A percentile compares a stretch with the other conserved stretches of the same genome.
These are phyloP conservation scores for Camelina sativa DNA, from an alignment of 345 rosid genomes.

Conservation along the genomic window DNA sequence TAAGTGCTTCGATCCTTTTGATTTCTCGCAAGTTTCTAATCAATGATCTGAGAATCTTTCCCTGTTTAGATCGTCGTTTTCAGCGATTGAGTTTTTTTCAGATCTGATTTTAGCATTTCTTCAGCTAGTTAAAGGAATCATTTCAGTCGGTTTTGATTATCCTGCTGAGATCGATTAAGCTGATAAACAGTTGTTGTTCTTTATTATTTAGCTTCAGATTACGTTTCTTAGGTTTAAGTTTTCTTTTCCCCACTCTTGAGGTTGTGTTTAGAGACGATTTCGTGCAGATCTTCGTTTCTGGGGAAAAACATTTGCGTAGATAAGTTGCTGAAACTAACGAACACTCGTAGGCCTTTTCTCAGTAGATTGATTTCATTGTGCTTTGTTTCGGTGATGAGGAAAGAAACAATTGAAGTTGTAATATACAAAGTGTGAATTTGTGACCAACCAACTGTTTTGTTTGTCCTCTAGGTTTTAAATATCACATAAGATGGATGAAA, in stretches of 20 bases:
- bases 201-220: no score
- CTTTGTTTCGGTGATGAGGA: neutral
- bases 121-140: neutral
- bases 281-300: constrained; percentile 17
- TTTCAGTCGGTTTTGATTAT: neutral
- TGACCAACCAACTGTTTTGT: constrained; percentile 29
- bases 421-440: constrained; percentile 1
- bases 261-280: neutral
- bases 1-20: constrained; percentile 12
- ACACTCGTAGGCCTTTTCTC: neutral
- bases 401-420: neutral
- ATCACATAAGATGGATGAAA: constrained; percentile 68
- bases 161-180: constrained; percentile 1
- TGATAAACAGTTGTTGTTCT: neutral
- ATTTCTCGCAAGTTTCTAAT: neutral
- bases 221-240: neutral
- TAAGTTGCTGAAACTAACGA: neutral
- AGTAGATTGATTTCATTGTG: neutral
- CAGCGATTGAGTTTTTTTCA: constrained; percentile 17
- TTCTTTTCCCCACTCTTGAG: neutral
- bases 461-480: constrained; percentile 43
- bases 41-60: neutral
- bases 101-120: constrained; percentile 28
- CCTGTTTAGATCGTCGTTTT: constrained; percentile 13
- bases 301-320: neutral